Base-by-base conservation (phyloP, 306 rosid species). In the Vigna mungo region DNA sequence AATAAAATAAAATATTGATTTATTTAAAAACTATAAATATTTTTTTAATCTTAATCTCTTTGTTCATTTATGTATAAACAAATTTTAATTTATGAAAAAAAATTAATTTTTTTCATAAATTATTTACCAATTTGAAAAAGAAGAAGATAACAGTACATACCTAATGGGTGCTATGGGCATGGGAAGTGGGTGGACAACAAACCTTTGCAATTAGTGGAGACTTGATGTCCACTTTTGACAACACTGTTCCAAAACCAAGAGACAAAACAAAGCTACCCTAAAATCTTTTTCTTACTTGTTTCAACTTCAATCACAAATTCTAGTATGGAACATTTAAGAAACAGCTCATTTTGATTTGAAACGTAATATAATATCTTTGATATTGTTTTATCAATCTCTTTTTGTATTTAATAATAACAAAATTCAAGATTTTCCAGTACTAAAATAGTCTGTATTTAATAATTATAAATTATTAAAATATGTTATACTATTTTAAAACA, bases 181-280 rank as follows among this genome's bases (percentile, higher is more conserved):
- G 39, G 21, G 61, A 70, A 87, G 83, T 80, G 80, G 75, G 87
- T 80, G 85, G 84, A 82, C 86, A 79, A 82, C 80, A 65, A 79
- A 48, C 61, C 78, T 63, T 66, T 54, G 77, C 11, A 62, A 34
- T 85, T 64, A 78, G 80, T 74, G 87, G 78, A 68, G 63, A 66
- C 51, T 41, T 87, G 94, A 73, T 53, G 78, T 86, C 94, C 90
- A 87, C 91, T 64, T 87, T 74, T 73, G 83, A 78, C 86, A 83
- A 66, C 80, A 79, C 77, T 86, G 81, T 72, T 59, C 77, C 58
- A 55, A 77, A 64, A 54, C 46, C 80, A 17, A 58, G 54, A 49
- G 39, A 61, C 75, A 71, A 55, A 64, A 54, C 61, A 66, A 68
- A 67, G 62, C 21, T 6, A 34, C 6, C 71, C 32, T 30, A 60